phyloP scores from a whole-genome alignment of 495 filamentous ascomycete species.

The Talaromyces proteolyticus region DNA sequence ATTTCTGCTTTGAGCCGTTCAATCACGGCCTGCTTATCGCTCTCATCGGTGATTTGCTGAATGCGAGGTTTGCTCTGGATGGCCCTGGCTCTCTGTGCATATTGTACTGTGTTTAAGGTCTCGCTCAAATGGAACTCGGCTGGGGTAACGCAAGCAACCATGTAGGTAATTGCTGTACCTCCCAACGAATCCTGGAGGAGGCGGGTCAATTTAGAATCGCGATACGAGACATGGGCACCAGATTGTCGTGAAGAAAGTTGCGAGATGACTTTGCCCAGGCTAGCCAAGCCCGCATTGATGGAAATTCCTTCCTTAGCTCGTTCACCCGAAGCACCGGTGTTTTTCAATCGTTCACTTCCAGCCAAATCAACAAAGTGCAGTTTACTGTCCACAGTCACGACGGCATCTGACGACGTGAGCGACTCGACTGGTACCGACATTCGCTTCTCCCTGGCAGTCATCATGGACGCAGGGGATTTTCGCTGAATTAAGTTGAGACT shows the following conservation, averaged over 20 bases:
- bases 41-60: constrained; percentile 83
- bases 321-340: constrained; percentile 92
- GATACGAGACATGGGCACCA: constrained; percentile 93
- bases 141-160: constrained; percentile 98
- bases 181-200: constrained; percentile 97
- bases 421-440: constrained; percentile 85
- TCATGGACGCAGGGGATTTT: constrained; percentile 49
- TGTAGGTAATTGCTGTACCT: constrained; percentile 96
- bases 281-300: constrained; percentile 94
- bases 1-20: constrained; percentile 93
- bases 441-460: constrained; percentile 67
- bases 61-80: constrained; percentile 98
- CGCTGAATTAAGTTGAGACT: constrained; percentile 90
- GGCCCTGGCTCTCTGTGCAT: constrained; percentile 90
- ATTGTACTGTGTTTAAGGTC: constrained; percentile 93
- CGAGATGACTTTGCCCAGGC: constrained; percentile 96
- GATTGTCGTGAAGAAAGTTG: constrained; percentile 87
- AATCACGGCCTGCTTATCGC: constrained; percentile 91
- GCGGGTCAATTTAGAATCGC: constrained; percentile 92
- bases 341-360: constrained; percentile 95
- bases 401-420: constrained; percentile 61
- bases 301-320: constrained; percentile 96
- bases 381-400: constrained; percentile 93
- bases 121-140: constrained; percentile 97
- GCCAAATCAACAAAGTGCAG: constrained; percentile 98